Percentiles rank a stretch among this genome's conserved stretches.
These are phyloP conservation scores for Dryas integrifolia DNA, from an alignment of 331 rosid species.

Conservation along the genomic window DNA sequence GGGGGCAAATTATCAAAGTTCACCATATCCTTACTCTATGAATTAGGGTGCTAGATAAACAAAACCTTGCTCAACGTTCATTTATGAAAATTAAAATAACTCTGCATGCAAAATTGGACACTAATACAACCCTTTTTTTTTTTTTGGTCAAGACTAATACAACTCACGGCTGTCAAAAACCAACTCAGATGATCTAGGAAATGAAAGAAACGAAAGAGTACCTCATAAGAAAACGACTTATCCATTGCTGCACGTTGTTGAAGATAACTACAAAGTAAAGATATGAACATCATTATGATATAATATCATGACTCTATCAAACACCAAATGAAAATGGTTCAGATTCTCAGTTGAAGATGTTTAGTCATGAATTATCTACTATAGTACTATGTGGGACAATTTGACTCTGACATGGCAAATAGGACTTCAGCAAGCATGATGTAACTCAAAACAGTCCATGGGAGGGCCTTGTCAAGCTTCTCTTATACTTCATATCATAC, in stretches of 20 bases:
- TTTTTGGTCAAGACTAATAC: not conserved
- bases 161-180: not conserved
- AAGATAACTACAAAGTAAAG: conserved; percentile 69
- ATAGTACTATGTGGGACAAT: not conserved
- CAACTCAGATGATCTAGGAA: not conserved
- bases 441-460: not conserved
- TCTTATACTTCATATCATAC: not conserved
- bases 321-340: not conserved
- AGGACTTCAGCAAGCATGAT: not conserved
- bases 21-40: not conserved
- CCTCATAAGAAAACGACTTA: conserved; percentile 89
- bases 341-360: not conserved
- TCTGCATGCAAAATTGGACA: not conserved
- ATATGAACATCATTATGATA: conserved; percentile 15
- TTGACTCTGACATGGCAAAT: not conserved
- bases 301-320: not conserved
- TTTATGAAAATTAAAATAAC: not conserved
- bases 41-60: not conserved
- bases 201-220: conserved; percentile 29
- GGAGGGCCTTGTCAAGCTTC: not conserved
- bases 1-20: not conserved
- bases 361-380: not conserved
- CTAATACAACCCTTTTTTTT: no score
- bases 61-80: conserved; percentile 2
- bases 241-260: conserved; percentile 70